A percentile compares a stretch with the other conserved stretches of the same genome.
Evolutionary conservation across 495 filamentous ascomycete species (phyloP).

Genomic region (Delitschia confertaspora): DNA sequence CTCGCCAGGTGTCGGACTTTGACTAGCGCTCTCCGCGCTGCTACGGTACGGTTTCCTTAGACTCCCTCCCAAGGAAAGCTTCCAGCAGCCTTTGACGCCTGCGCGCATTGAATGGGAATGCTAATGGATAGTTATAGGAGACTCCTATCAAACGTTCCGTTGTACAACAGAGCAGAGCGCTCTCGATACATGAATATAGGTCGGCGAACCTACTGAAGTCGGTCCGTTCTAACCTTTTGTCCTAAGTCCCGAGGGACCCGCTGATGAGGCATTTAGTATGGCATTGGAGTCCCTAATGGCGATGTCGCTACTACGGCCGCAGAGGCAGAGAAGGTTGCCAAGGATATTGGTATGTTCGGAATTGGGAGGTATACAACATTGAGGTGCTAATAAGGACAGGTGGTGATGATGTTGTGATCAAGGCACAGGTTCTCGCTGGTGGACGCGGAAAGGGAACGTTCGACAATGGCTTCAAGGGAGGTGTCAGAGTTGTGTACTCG

Average conservation of each 20-base stretch:
- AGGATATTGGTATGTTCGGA: constrained; percentile 58
- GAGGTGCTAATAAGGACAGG: constrained; percentile 39
- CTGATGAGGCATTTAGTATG: constrained; percentile 56
- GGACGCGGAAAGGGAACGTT: constrained; percentile 95
- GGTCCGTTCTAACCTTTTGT: constrained; percentile 42
- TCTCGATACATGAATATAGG: constrained; percentile 96
- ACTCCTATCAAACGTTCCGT: constrained; percentile 43
- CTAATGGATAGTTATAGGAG: constrained; percentile 38
- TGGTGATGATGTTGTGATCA: constrained; percentile 97
- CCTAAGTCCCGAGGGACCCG: constrained; percentile 21
- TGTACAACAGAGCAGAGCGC: constrained; percentile 68
- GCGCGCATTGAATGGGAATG: constrained; percentile 8
- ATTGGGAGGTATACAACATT: background rate
- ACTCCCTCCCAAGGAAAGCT: constrained; percentile 17
- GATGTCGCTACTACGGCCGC: constrained; percentile 69
- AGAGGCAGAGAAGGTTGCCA: constrained; percentile 87
- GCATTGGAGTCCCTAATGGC: constrained; percentile 83
- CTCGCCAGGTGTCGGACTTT: constrained; percentile 60
- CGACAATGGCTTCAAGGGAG: constrained; percentile 97
- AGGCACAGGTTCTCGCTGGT: constrained; percentile 96
- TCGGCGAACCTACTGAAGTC: constrained; percentile 79
- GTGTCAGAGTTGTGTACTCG: constrained; percentile 97
- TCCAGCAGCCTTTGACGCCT: constrained; percentile 20
- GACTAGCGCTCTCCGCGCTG: constrained; percentile 55
- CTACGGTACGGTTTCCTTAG: constrained; percentile 44